These are phyloP conservation scores for Sporodiniella umbellata DNA, from an alignment of 371 early-diverging fungal genomes.

Conservation along the genomic window DNA sequence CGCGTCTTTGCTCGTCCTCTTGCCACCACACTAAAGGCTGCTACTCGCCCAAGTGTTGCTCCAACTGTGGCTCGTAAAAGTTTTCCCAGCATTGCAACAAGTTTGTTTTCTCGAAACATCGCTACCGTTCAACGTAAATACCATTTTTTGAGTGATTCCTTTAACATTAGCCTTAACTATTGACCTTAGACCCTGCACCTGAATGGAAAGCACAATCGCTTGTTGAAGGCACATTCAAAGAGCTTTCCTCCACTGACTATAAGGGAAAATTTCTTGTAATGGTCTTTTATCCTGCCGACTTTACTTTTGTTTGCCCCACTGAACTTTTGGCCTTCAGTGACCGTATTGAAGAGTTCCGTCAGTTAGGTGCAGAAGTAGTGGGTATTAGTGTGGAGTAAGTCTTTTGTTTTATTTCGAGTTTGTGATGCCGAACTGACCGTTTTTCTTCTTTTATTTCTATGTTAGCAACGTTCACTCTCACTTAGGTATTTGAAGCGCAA, in stretches of 20 bases:
- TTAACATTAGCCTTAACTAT: not conserved
- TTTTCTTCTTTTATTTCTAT: no score
- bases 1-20: constrained; percentile 11
- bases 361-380: constrained; percentile 71
- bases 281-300: constrained; percentile 53
- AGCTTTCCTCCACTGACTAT: constrained; percentile 81
- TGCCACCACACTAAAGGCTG: constrained; percentile 1
- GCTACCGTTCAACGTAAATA: not conserved
- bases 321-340: constrained; percentile 91
- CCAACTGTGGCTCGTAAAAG: constrained; percentile 7
- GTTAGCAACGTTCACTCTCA: constrained; percentile 44
- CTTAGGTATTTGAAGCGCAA: constrained; percentile 43
- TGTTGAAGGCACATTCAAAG: constrained; percentile 76
- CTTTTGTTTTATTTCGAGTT: not conserved
- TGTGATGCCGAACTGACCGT: not conserved
- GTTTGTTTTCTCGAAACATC: constrained; percentile 18
- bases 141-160: no score
- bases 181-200: constrained; percentile 58
- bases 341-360: constrained; percentile 77
- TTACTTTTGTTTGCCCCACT: constrained; percentile 89
- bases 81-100: constrained; percentile 9
- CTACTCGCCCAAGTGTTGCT: constrained; percentile 3
- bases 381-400: constrained; percentile 80
- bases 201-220: constrained; percentile 74
- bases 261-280: constrained; percentile 69